Base-by-base conservation (phyloP, 2,329 filamentous ascomycete species). In the Colletotrichum simmondsii region DNA sequence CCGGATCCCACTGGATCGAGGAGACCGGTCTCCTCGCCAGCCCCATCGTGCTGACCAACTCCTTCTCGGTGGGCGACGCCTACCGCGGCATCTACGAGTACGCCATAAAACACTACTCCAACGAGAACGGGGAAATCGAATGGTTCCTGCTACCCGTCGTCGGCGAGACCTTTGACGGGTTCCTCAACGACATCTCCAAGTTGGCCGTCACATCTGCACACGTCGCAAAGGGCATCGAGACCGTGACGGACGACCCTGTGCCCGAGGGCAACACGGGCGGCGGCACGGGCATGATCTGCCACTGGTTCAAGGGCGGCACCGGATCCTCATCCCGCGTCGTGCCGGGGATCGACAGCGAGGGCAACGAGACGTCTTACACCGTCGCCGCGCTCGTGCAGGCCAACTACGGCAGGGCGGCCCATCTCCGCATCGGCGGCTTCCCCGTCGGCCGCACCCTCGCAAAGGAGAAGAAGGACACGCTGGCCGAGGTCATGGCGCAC, bases 261-360 rank as follows among this genome's bases (percentile, higher is more conserved):
- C 80, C 81, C 2, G 91, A 93, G 79, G 92, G 92, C 0, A 90
- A 89, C 75, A 87, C 87, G 2, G 92, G 92, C 3, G 92, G 92
- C 22, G 92, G 92, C n/a, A 91, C 91, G 0, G 91, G 91, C 16
- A 92, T 93, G 90, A 85, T 90, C 49, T 92, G 89, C 77, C 90
- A 92, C 76, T 87, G 87, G 74, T 92, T 90, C 83, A 92, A 93
- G 78, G 92, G 90, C 46, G 91, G 92, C 0, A 93, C 91, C 0
- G 91, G 91, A 1, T 91, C 87, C 0, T 88, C 87, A 75, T 91
- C 87, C 60, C 86, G 92, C 28, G 75, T 90, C 8, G 85, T 93
- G n/a, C 80, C 82, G 2, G 87, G 87, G 0, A 75, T 84, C 28
- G 83, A 84, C 57, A 68, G 60, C 14, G 73, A 77, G 5, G 79